Conservation (phyloP, 148 eudicot genomes). For the Camellia granthamiana region DNA sequence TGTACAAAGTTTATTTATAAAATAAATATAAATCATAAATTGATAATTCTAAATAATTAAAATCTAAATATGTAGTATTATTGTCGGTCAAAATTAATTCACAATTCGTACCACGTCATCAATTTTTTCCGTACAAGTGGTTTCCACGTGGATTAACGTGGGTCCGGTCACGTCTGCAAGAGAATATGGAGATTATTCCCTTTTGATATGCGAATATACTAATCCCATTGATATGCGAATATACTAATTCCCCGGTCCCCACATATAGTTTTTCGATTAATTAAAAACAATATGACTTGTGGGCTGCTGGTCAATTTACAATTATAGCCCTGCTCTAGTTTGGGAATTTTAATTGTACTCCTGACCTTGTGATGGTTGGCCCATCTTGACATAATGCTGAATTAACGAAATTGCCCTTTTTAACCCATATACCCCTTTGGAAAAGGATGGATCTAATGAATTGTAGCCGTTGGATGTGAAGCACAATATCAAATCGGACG, state of each 20-base stretch:
- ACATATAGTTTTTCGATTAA: not conserved
- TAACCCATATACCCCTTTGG: not conserved
- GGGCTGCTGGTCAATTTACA: not conserved
- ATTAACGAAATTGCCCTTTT: not conserved
- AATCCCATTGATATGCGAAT: not conserved
- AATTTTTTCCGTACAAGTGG: too few relatives aligned
- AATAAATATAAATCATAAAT: too few relatives aligned
- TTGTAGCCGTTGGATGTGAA: too few relatives aligned
- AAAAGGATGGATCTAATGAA: too few relatives aligned
- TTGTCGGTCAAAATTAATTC: too few relatives aligned
- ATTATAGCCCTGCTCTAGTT: not conserved
- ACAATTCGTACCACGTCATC: too few relatives aligned
- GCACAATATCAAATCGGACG: not conserved
- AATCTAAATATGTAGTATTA: too few relatives aligned
- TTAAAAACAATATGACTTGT: not conserved
- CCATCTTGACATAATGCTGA: too few relatives aligned
- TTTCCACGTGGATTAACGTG: not conserved
- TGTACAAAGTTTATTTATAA: too few relatives aligned
- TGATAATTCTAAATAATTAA: too few relatives aligned
- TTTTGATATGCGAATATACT: constrained; percentile 22
- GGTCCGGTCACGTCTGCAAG: not conserved
- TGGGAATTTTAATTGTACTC: not conserved
- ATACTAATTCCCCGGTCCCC: not conserved
- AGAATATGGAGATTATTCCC: constrained; percentile 15
- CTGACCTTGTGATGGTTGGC: too few relatives aligned